These are phyloP conservation scores for Ceratobasidium sp. DNA, from an alignment of 1,284 basidiomycete species.

Conservation along the genomic window DNA sequence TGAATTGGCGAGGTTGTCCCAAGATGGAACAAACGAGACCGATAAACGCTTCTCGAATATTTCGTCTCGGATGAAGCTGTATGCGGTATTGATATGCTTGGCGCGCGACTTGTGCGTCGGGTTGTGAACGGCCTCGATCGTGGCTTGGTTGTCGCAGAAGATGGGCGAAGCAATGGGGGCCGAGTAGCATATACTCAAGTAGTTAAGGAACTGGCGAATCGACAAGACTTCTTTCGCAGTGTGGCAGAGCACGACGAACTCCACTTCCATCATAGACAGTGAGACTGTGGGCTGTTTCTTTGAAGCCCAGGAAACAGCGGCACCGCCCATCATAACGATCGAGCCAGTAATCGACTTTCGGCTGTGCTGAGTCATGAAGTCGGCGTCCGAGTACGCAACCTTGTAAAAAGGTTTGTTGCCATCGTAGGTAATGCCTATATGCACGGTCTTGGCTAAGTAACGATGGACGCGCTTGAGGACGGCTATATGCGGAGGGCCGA, in stretches of 20 bases:
- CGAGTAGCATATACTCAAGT: not conserved
- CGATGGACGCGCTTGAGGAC: constrained; percentile 3
- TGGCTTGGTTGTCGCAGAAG: constrained; percentile 49
- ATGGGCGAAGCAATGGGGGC: constrained; percentile 4
- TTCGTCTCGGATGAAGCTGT: constrained; percentile 15
- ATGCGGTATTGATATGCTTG: constrained; percentile 45
- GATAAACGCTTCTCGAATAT: not conserved
- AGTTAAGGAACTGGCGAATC: not conserved
- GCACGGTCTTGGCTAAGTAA: not conserved
- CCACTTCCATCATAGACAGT: constrained; percentile 34
- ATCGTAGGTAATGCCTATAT: constrained; percentile 15
- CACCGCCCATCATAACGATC: constrained; percentile 27
- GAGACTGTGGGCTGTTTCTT: no score
- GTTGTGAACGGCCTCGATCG: constrained; percentile 46
- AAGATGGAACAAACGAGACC: no score
- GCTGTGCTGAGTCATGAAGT: not conserved
- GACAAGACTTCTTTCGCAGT: not conserved
- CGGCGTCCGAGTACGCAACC: constrained; percentile 14
- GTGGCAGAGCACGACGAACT: not conserved
- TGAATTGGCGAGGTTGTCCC: no score
- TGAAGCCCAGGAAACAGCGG: constrained; percentile 15
- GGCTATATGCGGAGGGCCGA: no score
- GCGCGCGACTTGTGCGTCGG: constrained; percentile 43
- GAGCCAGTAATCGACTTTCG: constrained; percentile 26
- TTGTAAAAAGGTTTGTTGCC: constrained; percentile 23